Evolutionary conservation across 495 filamentous ascomycete species (phyloP), one percentile per base, ranked within the genome.

Genomic region (Neohortaea acidophila): DNA sequence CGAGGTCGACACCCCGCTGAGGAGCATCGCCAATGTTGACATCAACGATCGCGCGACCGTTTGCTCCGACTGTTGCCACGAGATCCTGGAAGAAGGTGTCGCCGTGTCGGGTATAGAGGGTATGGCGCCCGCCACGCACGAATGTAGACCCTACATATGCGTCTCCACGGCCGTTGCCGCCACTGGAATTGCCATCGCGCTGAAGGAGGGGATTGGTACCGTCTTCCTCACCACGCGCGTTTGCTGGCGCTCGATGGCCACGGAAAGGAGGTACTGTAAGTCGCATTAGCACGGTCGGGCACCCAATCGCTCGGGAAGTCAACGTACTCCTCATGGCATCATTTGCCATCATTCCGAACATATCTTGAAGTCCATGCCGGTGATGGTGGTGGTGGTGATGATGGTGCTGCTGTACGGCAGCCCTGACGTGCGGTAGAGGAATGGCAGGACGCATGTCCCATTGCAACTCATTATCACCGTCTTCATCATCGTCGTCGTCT

Each of bases 201-300:
- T 56, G 57, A 34, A 67, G 70, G 11, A 94, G 65, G 33, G 85
- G 85, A 51, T 94, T 92, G 3, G 68, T 65, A 13, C 82, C 83
- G 50, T 92, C 84, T 49, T 93, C 83, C 28, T 66, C 67, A 11
- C 58, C 59, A 18, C 73, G 69, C 5, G 20, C 63, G 48, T 3
- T 27, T 59, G 62, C 27, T 72, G 58, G 19, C 1, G 47, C 73
- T 67, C 34, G 73, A 63, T 38, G 69, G 63, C 51, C 72, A 72
- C 18, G 64, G n/a, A 50, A 30, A n/a, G n/a, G n/a, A n/a, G n/a
- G n/a, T n/a, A n/a, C n/a, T n/a, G n/a, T n/a, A n/a, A n/a, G n/a
- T n/a, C n/a, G n/a, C n/a, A n/a, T n/a, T n/a, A n/a, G n/a, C n/a
- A n/a, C n/a, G n/a, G n/a, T n/a, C n/a, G n/a, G n/a, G n/a, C n/a